Conservation (phyloP, 2,329 filamentous ascomycete species). For the Penicillium sp. region DNA sequence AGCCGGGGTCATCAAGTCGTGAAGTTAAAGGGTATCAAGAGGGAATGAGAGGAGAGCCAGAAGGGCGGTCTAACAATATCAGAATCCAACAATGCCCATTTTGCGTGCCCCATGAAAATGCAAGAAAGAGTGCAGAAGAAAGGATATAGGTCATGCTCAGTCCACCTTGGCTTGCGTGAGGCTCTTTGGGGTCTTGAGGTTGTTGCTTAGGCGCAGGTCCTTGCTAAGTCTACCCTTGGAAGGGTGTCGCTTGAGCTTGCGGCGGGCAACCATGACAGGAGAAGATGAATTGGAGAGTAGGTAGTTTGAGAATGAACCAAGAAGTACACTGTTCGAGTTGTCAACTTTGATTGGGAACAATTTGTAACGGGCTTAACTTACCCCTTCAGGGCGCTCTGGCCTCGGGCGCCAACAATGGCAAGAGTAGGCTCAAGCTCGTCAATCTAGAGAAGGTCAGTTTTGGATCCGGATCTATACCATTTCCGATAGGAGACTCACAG, state of each 20-base stretch:
- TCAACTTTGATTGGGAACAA: constrained; percentile 2
- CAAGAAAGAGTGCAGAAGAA: neutral
- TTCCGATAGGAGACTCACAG: constrained; percentile 54
- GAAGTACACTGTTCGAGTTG: constrained; percentile 67
- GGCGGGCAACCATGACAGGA: constrained; percentile 96
- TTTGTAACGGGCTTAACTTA: constrained; percentile 46
- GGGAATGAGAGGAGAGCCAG: neutral
- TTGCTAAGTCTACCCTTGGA: constrained; percentile 65
- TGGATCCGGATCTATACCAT: neutral
- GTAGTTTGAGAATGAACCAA: constrained; percentile 97
- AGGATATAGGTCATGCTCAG: constrained; percentile 36
- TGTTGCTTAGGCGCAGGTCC: constrained; percentile 74
- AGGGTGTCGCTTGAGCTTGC: constrained; percentile 81
- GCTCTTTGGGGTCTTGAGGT: constrained; percentile 69
- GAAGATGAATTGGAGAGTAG: constrained; percentile 95
- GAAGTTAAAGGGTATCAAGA: constrained; percentile 2
- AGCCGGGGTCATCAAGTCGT: neutral
- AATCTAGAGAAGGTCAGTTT: constrained; percentile 54
- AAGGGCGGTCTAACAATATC: neutral
- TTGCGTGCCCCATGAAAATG: neutral
- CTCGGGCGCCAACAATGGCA: constrained; percentile 88
- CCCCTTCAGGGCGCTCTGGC: constrained; percentile 90
- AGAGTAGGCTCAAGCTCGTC: constrained; percentile 88
- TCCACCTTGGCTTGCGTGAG: constrained; percentile 75
- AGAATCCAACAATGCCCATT: neutral